Conservation (phyloP, 2,329 filamentous ascomycete genomes). For the Thermothelomyces thermophilus region DNA sequence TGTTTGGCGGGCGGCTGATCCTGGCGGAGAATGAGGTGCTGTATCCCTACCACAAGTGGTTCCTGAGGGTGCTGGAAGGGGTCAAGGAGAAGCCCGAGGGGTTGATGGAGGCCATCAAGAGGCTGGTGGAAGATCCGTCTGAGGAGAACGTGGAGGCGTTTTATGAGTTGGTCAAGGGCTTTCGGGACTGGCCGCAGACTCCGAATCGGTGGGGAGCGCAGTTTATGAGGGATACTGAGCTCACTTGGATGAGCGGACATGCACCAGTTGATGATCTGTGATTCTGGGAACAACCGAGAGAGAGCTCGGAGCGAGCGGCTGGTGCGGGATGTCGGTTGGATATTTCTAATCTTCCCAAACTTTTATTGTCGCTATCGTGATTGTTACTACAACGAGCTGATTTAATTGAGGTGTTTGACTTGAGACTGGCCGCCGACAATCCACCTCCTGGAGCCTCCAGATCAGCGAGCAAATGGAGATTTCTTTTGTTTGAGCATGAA, state of each 20-base stretch:
- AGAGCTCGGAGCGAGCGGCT: no score
- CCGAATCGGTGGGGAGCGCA: not conserved
- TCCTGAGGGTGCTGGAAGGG: slow-evolving; percentile 13
- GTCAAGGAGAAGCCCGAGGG: slow-evolving; percentile 15
- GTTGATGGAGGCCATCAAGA: slow-evolving; percentile 9
- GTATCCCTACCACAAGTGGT: slow-evolving; percentile 23
- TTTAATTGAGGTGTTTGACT: no score
- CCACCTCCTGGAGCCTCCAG: no score
- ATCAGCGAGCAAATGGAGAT: no score
- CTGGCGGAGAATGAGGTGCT: slow-evolving; percentile 20
- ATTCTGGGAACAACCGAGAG: no score
- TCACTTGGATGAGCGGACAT: slow-evolving; percentile 4
- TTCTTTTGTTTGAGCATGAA: no score
- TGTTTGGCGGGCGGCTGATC: slow-evolving; percentile 19
- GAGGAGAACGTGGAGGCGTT: slow-evolving; percentile 12
- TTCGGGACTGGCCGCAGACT: not conserved
- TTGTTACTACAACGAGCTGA: no score
- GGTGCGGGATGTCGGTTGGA: no score
- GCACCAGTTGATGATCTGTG: slow-evolving; percentile 3
- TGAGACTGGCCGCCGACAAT: no score
- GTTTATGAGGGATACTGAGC: slow-evolving; percentile 5
- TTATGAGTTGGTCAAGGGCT: slow-evolving; percentile 12
- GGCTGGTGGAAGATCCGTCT: slow-evolving; percentile 8
- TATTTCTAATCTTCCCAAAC: no score
- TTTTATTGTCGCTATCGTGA: no score